These are phyloP conservation scores for Podaxis sp. DNA, from an alignment of 768 basidiomycete genomes.

Conservation along the genomic window DNA sequence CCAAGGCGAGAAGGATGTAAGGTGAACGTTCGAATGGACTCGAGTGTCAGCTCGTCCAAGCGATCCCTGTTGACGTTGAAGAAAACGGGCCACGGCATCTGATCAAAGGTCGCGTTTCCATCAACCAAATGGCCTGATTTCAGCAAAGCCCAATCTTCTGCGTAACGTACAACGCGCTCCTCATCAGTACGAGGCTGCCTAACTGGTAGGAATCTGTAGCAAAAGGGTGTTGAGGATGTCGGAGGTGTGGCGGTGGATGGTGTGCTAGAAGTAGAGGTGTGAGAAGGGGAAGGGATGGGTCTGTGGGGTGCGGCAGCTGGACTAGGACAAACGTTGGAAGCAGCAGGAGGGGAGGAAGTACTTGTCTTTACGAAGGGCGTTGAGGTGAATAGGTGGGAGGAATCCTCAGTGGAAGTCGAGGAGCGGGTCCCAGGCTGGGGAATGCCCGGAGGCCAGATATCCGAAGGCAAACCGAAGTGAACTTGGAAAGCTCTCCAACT, in stretches of 20 bases:
- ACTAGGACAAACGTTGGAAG: background rate
- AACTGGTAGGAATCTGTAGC: background rate
- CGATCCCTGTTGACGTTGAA: background rate
- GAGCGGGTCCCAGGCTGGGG: background rate
- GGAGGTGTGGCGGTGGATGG: background rate
- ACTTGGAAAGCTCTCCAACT: background rate
- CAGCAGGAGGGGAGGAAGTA: no score
- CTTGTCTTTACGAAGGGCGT: no score
- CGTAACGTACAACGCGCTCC: background rate
- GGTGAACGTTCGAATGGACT: background rate
- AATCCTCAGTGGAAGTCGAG: background rate
- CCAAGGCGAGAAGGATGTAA: background rate
- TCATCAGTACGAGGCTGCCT: background rate
- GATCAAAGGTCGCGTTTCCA: background rate
- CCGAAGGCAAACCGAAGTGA: background rate
- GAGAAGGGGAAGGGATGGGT: background rate
- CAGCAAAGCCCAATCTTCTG: background rate
- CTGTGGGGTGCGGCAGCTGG: background rate
- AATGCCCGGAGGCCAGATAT: background rate
- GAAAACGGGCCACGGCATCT: constrained; percentile 3
- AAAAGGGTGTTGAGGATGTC: background rate
- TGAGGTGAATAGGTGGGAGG: background rate
- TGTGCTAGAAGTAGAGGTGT: background rate
- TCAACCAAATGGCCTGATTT: background rate
- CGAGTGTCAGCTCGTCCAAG: background rate